phyloP scores from a whole-genome alignment of 192 early-diverging fungal genomes.

The Umbelopsis sp. region DNA sequence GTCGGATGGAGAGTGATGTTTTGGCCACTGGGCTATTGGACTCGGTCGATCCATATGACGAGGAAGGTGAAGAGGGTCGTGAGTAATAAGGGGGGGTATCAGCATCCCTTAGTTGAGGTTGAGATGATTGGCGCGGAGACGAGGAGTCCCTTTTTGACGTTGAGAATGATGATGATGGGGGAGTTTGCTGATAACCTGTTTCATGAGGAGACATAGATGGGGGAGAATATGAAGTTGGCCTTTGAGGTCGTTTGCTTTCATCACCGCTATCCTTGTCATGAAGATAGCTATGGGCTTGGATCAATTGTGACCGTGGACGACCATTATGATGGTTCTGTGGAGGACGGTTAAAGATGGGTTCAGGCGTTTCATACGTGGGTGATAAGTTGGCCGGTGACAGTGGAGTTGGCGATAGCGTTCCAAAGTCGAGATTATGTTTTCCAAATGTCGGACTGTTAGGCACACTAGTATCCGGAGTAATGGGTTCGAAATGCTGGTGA shows the following conservation, averaged over 20 bases:
- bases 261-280: conserved; percentile 4
- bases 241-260: background rate
- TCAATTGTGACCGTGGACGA: background rate
- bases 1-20: background rate
- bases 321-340: background rate
- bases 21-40: background rate
- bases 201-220: conserved; percentile 11
- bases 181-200: background rate
- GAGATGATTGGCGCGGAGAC: conserved; percentile 5
- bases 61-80: conserved; percentile 4
- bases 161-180: background rate
- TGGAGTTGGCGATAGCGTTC: background rate
- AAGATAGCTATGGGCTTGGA: conserved; percentile 13
- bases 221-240: background rate
- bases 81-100: conserved; percentile 7
- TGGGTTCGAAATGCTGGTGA: conserved; percentile 32
- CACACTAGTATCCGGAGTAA: conserved; percentile 34
- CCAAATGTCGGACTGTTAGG: conserved; percentile 29
- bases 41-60: background rate
- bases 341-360: conserved; percentile 9
- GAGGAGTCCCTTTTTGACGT: conserved; percentile 1
- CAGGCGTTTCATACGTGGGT: background rate
- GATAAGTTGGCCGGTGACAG: background rate
- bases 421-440: conserved; percentile 8
- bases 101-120: conserved; percentile 11